phyloP scores from a whole-genome alignment of 306 rosid genomes.

The Prunus davidiana region DNA sequence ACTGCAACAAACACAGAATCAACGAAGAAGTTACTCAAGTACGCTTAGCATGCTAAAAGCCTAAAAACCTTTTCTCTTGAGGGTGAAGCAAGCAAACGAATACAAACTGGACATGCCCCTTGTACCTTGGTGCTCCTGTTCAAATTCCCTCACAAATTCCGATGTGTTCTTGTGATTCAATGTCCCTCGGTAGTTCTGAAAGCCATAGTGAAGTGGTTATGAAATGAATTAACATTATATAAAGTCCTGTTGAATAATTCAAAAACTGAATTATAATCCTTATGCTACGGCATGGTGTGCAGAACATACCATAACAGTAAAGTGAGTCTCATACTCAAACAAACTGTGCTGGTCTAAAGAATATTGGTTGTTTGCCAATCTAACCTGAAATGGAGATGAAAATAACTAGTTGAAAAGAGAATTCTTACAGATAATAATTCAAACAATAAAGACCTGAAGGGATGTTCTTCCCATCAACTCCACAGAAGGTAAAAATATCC shows the following conservation, averaged over 20 bases:
- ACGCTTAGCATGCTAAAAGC: conserved; percentile 6
- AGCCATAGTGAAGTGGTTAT: conserved; percentile 21
- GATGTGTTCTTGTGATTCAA: conserved; percentile 58
- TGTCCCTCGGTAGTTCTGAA: conserved; percentile 82
- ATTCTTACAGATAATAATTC: conserved; percentile 13
- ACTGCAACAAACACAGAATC: conserved; percentile 41
- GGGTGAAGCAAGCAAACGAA: conserved; percentile 9
- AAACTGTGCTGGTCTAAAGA: conserved; percentile 72
- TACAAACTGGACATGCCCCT: neutral
- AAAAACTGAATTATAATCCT: neutral
- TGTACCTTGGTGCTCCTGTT: conserved; percentile 87
- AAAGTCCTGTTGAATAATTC: neutral
- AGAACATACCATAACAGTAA: conserved; percentile 88
- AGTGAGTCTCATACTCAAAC: conserved; percentile 95
- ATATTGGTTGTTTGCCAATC: conserved; percentile 87
- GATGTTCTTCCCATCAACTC: neutral
- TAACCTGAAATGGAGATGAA: conserved; percentile 56
- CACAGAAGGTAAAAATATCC: neutral
- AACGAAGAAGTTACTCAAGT: neutral
- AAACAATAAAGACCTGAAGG: neutral
- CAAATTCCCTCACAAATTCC: conserved; percentile 86
- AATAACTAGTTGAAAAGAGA: conserved; percentile 8
- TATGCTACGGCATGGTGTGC: neutral
- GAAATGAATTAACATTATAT: neutral
- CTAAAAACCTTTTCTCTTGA: neutral